phyloP scores from a whole-genome alignment of 768 basidiomycete genomes.

The Paxillus rubicundulus region DNA sequence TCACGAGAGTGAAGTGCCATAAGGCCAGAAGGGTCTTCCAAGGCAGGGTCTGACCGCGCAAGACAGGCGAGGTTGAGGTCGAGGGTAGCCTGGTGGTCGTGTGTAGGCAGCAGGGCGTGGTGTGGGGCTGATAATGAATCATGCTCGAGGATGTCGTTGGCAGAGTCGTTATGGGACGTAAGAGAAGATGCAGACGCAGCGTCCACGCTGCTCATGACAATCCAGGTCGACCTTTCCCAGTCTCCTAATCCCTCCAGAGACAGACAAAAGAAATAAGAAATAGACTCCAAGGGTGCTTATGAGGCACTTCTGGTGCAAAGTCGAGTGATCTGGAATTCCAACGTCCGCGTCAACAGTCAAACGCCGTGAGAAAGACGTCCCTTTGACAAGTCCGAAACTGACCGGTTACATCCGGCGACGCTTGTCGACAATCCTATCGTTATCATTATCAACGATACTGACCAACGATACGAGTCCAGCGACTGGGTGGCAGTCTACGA shows the following conservation, averaged over 20 bases:
- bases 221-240: constrained; percentile 17
- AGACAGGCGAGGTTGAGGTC: constrained; percentile 29
- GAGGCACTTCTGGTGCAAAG: constrained; percentile 16
- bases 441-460: neutral
- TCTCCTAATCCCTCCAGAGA: constrained; percentile 19
- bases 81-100: constrained; percentile 33
- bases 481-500: neutral
- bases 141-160: constrained; percentile 33
- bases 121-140: constrained; percentile 33
- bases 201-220: constrained; percentile 45
- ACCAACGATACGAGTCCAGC: too few species aligned
- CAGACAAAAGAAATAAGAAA: constrained; percentile 8
- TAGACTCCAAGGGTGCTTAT: constrained; percentile 11
- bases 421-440: neutral
- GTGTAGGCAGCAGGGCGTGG: constrained; percentile 26
- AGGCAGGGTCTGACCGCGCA: constrained; percentile 23
- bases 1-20: constrained; percentile 32
- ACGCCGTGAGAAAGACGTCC: constrained; percentile 19
- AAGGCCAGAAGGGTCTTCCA: constrained; percentile 26
- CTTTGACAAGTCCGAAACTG: neutral
- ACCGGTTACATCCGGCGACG: constrained; percentile 15
- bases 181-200: constrained; percentile 31
- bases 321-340: constrained; percentile 21
- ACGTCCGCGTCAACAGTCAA: constrained; percentile 6
- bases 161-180: constrained; percentile 28